Percentiles rank a stretch among this genome's conserved stretches.
phyloP scores from a whole-genome alignment of 495 filamentous ascomycete genomes.

The Lasiosphaeris hirsuta region DNA sequence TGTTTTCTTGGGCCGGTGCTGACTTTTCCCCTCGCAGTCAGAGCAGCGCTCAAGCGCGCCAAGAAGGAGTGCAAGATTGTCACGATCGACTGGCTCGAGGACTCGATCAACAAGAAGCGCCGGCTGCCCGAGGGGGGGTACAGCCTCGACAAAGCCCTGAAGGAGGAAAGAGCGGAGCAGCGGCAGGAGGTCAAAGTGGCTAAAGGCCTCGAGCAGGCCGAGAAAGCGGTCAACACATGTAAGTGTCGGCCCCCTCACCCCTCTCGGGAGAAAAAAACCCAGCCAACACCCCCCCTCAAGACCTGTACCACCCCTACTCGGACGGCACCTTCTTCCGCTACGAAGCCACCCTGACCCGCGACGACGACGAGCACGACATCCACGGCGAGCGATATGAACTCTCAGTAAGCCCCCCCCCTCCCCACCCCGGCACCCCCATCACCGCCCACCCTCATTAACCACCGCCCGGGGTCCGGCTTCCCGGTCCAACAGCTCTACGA shows the following conservation, averaged over 20 bases:
- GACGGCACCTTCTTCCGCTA: conserved; percentile 37
- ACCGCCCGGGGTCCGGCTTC: too few species aligned
- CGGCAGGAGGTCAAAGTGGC: conserved; percentile 41
- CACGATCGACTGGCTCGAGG: conserved; percentile 40
- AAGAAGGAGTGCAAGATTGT: conserved; percentile 29
- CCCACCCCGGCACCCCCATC: too few species aligned
- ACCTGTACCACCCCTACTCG: conserved; percentile 28
- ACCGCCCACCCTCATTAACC: too few species aligned
- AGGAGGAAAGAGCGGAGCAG: conserved; percentile 28
- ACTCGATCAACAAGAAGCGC: conserved; percentile 20
- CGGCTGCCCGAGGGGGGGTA: conserved; percentile 22
- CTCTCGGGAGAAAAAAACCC: neutral
- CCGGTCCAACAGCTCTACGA: conserved; percentile 40
- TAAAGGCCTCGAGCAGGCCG: conserved; percentile 40
- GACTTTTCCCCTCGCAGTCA: conserved; percentile 13
- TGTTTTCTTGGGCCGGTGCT: neutral
- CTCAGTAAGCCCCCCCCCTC: conserved; percentile 25
- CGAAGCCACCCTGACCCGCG: conserved; percentile 27
- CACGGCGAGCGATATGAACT: conserved; percentile 33
- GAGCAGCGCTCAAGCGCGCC: conserved; percentile 16
- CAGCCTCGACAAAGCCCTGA: conserved; percentile 18
- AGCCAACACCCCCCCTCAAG: neutral
- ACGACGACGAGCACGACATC: conserved; percentile 21
- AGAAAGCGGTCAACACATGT: conserved; percentile 36
- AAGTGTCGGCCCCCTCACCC: conserved; percentile 11